Conservation (phyloP, 2,329 filamentous ascomycete species). For the Tolypocladium guangdongense region DNA sequence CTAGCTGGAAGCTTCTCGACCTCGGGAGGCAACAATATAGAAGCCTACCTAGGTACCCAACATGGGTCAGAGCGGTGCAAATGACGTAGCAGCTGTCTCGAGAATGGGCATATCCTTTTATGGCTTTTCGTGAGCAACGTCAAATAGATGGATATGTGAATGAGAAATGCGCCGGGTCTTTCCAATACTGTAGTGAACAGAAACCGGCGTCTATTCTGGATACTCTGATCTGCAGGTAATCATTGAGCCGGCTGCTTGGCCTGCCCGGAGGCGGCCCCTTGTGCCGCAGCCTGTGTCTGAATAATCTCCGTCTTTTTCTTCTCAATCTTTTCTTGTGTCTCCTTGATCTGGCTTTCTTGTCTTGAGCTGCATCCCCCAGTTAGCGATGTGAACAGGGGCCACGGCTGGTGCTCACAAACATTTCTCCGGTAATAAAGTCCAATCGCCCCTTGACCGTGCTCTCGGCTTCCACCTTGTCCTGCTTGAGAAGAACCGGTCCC, state of each 20-base stretch:
- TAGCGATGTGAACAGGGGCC: slow-evolving; percentile 1
- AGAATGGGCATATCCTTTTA: too few relatives aligned
- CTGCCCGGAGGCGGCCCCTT: slow-evolving; percentile 26
- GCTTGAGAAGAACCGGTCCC: slow-evolving; percentile 86
- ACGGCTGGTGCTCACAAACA: slow-evolving; percentile 45
- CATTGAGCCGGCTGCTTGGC: slow-evolving; percentile 15
- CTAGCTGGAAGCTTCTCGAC: background rate
- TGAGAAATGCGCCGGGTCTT: background rate
- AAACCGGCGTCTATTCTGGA: background rate
- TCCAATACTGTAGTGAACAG: background rate
- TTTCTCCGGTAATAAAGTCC: slow-evolving; percentile 88
- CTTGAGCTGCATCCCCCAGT: slow-evolving; percentile 18
- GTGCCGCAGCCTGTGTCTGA: slow-evolving; percentile 39
- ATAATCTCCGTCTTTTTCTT: slow-evolving; percentile 51
- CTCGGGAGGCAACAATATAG: background rate
- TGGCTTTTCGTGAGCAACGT: background rate
- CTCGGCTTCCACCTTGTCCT: slow-evolving; percentile 82
- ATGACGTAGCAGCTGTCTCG: background rate
- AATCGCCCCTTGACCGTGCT: slow-evolving; percentile 83
- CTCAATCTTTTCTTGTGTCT: slow-evolving; percentile 44
- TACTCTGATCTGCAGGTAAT: background rate
- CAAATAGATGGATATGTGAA: background rate
- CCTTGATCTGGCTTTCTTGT: slow-evolving; percentile 42
- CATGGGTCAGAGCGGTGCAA: background rate
- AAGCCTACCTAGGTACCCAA: background rate